A percentile compares a stretch with the other conserved stretches of the same genome.
phyloP scores from a whole-genome alignment of 352 stramenopile genomes.

The Pythium myriotylum region DNA sequence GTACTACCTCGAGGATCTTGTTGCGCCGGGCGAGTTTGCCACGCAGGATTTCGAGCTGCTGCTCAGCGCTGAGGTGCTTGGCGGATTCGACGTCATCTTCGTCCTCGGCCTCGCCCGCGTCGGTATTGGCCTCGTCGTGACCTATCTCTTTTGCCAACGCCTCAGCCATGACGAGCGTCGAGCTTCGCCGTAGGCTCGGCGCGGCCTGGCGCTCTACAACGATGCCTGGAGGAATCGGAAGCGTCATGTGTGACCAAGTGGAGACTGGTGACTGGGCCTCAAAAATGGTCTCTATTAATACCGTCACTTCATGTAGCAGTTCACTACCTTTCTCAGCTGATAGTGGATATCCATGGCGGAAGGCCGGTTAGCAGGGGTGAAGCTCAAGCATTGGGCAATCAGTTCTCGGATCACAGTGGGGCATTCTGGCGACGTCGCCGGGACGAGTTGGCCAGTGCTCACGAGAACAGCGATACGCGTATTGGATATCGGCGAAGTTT shows the following conservation, averaged over 20 bases:
- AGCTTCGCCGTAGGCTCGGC: not conserved
- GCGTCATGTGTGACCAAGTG: not conserved
- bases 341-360: conserved; percentile 32
- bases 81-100: conserved; percentile 37
- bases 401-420: conserved; percentile 21
- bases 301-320: not conserved
- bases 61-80: conserved; percentile 37
- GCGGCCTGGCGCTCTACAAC: not conserved
- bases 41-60: conserved; percentile 69
- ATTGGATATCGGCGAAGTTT: conserved; percentile 10
- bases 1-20: conserved; percentile 73
- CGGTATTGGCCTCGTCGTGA: not conserved
- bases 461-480: conserved; percentile 28
- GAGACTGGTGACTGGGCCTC: not conserved
- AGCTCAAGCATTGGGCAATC: conserved; percentile 22
- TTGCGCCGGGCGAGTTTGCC: conserved; percentile 72
- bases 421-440: conserved; percentile 16
- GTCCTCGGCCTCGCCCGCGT: conserved; percentile 9
- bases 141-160: not conserved
- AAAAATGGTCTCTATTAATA: conserved; percentile 12
- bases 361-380: conserved; percentile 21
- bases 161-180: not conserved
- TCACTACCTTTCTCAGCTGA: conserved; percentile 23
- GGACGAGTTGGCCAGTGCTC: conserved; percentile 23
- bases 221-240: not conserved